Percentiles rank a stretch among this genome's conserved stretches.
Conservation (phyloP, 192 early-diverging fungal species). For the Linnemannia exigua region DNA sequence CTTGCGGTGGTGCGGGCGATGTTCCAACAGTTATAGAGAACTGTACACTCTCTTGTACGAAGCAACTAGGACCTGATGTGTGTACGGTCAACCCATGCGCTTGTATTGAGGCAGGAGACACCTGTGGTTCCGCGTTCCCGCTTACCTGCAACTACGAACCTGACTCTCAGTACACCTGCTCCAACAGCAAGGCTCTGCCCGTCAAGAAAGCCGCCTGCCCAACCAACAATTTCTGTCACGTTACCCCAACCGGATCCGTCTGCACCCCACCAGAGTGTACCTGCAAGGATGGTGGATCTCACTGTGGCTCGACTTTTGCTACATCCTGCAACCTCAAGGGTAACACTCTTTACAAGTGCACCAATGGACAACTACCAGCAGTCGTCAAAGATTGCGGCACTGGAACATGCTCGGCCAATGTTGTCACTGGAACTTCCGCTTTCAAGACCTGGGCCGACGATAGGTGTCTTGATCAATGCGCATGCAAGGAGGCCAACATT, state of each 20-base stretch:
- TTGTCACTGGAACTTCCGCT: neutral
- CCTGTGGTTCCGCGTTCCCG: neutral
- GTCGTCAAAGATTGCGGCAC: neutral
- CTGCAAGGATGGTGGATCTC: neutral
- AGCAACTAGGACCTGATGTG: neutral
- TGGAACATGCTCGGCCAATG: neutral
- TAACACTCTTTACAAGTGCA: neutral
- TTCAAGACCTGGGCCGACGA: neutral
- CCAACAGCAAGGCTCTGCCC: neutral
- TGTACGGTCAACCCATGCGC: slow-evolving; percentile 4
- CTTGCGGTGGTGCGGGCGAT: neutral
- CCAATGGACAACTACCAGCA: neutral
- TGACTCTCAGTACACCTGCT: neutral
- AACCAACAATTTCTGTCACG: neutral
- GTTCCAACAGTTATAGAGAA: neutral
- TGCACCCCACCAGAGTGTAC: neutral
- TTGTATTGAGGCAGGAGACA: neutral
- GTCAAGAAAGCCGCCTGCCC: neutral
- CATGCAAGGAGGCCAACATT: neutral
- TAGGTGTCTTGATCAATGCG: neutral
- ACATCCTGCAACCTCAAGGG: neutral
- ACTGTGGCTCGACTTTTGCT: neutral
- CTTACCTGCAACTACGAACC: neutral
- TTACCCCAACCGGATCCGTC: neutral
- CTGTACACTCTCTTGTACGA: neutral